Conservation (phyloP, 164 flowering plant genomes). For the Vitis labrusca region DNA sequence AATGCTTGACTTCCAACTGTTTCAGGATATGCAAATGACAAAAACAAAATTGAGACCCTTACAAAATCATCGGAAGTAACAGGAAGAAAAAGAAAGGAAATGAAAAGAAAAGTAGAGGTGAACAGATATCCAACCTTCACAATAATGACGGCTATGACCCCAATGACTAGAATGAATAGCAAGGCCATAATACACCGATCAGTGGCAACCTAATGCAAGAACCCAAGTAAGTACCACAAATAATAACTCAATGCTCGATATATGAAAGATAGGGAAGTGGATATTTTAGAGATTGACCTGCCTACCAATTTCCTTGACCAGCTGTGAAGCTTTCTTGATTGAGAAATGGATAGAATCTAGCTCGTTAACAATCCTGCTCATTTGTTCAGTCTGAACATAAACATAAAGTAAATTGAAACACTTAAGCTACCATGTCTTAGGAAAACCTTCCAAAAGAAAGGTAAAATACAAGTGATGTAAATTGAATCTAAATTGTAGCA, state of each 20-base stretch:
- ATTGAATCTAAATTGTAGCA: neutral
- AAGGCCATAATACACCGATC: slow-evolving; percentile 84
- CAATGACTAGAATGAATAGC: slow-evolving; percentile 74
- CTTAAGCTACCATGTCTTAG: slow-evolving; percentile 1
- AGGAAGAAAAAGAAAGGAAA: neutral
- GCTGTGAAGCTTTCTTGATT: slow-evolving; percentile 81
- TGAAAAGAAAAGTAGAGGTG: neutral
- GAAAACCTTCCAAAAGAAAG: neutral
- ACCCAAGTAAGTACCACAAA: slow-evolving; percentile 1
- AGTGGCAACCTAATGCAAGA: slow-evolving; percentile 74
- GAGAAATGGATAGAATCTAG: slow-evolving; percentile 94
- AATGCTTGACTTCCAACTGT: neutral
- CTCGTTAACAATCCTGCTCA: slow-evolving; percentile 94
- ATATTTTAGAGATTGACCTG: slow-evolving; percentile 47
- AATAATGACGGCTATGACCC: slow-evolving; percentile 81
- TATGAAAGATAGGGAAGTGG: slow-evolving; percentile 7
- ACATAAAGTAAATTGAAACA: neutral
- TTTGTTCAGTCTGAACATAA: slow-evolving; percentile 85
- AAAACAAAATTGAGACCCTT: neutral
- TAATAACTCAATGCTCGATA: neutral
- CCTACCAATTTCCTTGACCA: slow-evolving; percentile 75
- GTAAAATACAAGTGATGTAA: neutral
- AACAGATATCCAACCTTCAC: slow-evolving; percentile 59
- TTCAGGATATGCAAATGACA: neutral
- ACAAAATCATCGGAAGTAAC: neutral